phyloP scores from a whole-genome alignment of 352 stramenopile species.

The Phytopythium helicoides region DNA sequence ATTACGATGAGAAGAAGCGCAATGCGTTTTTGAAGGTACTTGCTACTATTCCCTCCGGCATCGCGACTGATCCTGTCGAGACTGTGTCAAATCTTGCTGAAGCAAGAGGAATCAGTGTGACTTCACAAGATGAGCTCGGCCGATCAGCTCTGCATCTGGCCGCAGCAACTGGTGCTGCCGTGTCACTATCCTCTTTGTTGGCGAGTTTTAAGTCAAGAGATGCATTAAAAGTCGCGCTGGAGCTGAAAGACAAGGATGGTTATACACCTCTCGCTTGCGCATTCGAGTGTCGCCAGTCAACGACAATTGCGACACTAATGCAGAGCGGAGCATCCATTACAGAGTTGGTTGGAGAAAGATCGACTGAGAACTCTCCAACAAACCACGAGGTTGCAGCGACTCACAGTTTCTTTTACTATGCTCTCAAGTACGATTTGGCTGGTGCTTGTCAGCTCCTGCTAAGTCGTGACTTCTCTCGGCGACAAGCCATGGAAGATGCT shows the following conservation, averaged over 20 bases:
- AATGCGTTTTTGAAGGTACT: conserved; percentile 34
- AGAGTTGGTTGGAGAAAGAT: conserved; percentile 9
- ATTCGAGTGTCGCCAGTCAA: conserved; percentile 54
- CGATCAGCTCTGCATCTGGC: conserved; percentile 60
- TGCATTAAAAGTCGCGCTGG: conserved; percentile 24
- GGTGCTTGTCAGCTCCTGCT: conserved; percentile 78
- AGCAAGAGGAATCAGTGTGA: conserved; percentile 41
- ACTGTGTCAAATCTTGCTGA: conserved; percentile 67
- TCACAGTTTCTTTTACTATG: conserved; percentile 72
- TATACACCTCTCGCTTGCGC: conserved; percentile 60
- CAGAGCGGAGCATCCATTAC: conserved; percentile 27
- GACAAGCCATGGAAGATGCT: conserved; percentile 73
- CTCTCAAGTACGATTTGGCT: conserved; percentile 59
- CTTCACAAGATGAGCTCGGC: conserved; percentile 38
- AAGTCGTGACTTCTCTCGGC: conserved; percentile 59
- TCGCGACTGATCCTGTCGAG: conserved; percentile 65
- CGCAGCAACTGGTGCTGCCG: conserved; percentile 68
- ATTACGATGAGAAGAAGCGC: conserved; percentile 43
- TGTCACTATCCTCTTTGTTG: too few species aligned
- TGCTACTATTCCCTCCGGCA: conserved; percentile 27
- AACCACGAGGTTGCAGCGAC: too few species aligned
- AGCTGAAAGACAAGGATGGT: conserved; percentile 33
- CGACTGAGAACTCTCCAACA: too few species aligned
- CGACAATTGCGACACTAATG: conserved; percentile 70
- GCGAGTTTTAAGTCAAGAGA: too few species aligned